Conservation (phyloP, 495 filamentous ascomycete species). For the Xylaria acuta region DNA sequence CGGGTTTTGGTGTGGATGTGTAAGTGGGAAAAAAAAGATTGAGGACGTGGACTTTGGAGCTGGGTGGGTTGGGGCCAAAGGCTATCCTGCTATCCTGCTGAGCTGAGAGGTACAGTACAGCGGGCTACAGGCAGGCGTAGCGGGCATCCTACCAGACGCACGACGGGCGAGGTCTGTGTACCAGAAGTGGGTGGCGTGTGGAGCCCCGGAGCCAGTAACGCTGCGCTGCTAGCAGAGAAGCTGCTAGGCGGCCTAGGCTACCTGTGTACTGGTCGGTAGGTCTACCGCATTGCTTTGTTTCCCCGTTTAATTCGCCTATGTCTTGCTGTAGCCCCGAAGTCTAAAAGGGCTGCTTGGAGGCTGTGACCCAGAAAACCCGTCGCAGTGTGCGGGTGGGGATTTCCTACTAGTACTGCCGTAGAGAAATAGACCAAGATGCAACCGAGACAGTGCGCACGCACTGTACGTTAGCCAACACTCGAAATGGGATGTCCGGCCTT, state of each 20-base stretch:
- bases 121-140: background rate
- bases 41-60: constrained; percentile 33
- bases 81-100: constrained; percentile 4
- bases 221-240: background rate
- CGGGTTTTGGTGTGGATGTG: constrained; percentile 49
- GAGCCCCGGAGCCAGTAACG: constrained; percentile 1
- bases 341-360: constrained; percentile 14
- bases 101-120: constrained; percentile 16
- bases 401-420: background rate
- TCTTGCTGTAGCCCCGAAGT: constrained; percentile 22
- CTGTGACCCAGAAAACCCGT: background rate
- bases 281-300: constrained; percentile 1
- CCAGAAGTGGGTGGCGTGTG: constrained; percentile 7
- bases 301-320: constrained; percentile 4
- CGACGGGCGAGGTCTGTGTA: constrained; percentile 8
- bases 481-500: background rate
- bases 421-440: background rate
- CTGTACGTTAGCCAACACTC: background rate
- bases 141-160: background rate
- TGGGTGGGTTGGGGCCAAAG: constrained; percentile 12
- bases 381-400: background rate
- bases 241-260: background rate
- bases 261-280: background rate
- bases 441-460: background rate
- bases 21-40: constrained; percentile 46